Evolutionary conservation across 2,329 filamentous ascomycete species (phyloP).

Genomic region (Calonectria honghensis): DNA sequence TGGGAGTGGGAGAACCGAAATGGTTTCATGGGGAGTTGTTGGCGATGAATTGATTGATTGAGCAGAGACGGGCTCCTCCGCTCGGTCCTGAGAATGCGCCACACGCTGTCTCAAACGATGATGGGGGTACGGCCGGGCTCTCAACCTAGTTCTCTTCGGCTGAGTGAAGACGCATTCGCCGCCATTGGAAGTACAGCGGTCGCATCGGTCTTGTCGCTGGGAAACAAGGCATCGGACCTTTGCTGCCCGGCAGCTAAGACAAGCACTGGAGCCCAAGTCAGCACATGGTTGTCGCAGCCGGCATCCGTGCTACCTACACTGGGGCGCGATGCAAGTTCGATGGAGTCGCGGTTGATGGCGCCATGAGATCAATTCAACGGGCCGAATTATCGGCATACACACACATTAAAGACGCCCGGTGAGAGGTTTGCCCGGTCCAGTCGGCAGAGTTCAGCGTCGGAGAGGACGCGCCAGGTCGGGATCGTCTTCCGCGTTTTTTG

Average conservation of each 20-base stretch:
- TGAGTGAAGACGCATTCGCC: conserved; percentile 37
- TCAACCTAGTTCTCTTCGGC: conserved; percentile 27
- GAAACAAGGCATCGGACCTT: conserved; percentile 38
- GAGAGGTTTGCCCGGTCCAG: neutral
- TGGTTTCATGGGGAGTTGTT: neutral
- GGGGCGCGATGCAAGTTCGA: conserved; percentile 46
- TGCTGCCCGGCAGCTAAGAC: conserved; percentile 38
- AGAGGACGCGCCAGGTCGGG: neutral
- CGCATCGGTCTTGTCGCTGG: conserved; percentile 30
- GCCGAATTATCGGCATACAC: neutral
- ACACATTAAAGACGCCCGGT: neutral
- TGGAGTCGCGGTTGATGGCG: conserved; percentile 45
- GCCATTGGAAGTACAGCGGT: conserved; percentile 35
- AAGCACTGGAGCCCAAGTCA: conserved; percentile 33
- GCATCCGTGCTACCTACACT: conserved; percentile 34
- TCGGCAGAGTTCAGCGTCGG: neutral
- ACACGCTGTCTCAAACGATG: conserved; percentile 21
- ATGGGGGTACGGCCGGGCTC: conserved; percentile 25
- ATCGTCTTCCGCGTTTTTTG: neutral
- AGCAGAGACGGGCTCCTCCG: neutral
- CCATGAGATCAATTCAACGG: conserved; percentile 35
- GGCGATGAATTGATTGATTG: neutral
- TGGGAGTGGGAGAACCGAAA: neutral
- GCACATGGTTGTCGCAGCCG: neutral
- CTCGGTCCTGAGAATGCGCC: neutral